Evolutionary conservation across 139 green algal genomes (phyloP).

Genomic region (Coccomyxa sp.): DNA sequence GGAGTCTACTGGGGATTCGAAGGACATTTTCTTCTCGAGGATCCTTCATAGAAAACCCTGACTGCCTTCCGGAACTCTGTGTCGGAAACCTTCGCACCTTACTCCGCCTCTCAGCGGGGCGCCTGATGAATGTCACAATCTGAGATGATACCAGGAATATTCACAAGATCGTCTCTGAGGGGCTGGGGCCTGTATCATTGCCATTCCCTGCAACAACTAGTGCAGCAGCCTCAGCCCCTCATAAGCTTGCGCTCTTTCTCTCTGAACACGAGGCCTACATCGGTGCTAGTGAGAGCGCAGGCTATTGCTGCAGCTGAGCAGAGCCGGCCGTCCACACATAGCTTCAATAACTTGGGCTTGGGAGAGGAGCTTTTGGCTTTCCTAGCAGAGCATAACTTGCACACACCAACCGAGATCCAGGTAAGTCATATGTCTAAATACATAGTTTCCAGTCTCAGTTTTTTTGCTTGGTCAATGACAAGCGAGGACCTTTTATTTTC

Average conservation of each 20-base stretch:
- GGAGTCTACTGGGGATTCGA: not conserved
- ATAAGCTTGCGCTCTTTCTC: not conserved
- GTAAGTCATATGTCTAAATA: constrained; percentile 15
- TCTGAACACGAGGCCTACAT: not conserved
- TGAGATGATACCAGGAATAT: not conserved
- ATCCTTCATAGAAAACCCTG: not conserved
- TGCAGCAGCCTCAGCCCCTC: not conserved
- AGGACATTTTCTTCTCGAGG: not conserved
- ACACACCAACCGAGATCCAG: constrained; percentile 84
- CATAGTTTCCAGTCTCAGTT: not conserved
- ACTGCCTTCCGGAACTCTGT: not conserved
- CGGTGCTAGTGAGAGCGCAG: not conserved
- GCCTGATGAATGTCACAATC: not conserved
- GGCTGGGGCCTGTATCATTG: not conserved
- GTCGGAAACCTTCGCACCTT: not conserved
- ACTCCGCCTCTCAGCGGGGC: not conserved
- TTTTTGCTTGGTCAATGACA: not conserved
- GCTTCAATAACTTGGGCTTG: constrained; percentile 10
- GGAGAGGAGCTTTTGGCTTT: constrained; percentile 40
- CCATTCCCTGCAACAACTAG: not conserved
- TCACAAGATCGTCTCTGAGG: not conserved
- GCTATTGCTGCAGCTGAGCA: not conserved
- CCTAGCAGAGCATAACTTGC: constrained; percentile 52
- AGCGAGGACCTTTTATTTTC: not conserved
- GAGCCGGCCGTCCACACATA: not conserved